Evolutionary conservation across 139 green algal species (phyloP).

Genomic region (Pleodorina starrii): DNA sequence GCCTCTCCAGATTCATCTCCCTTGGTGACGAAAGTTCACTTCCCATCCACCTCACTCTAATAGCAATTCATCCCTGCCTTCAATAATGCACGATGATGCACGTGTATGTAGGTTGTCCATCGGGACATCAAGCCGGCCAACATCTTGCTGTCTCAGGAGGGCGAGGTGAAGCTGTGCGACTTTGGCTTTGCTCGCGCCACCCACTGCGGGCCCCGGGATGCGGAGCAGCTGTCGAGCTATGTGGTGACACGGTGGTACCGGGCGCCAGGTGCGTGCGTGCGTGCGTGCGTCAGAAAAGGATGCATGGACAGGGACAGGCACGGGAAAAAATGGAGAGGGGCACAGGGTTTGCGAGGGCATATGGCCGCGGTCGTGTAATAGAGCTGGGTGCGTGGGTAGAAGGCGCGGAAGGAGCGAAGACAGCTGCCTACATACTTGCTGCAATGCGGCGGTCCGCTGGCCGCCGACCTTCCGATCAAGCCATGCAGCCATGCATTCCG

Average conservation of each 20-base stretch:
- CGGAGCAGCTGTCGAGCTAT: conserved; percentile 4
- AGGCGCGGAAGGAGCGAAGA: too few species aligned
- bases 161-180: conserved; percentile 83
- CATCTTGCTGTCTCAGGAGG: conserved; percentile 70
- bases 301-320: too few species aligned
- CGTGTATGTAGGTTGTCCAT: conserved; percentile 69
- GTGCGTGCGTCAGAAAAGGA: too few species aligned
- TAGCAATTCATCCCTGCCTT: background rate
- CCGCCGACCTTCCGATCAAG: too few species aligned
- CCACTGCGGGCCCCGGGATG: conserved; percentile 66
- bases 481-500: too few species aligned
- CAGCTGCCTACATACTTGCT: too few species aligned
- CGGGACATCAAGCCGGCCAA: conserved; percentile 88
- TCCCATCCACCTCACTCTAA: background rate
- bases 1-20: background rate
- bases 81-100: too few species aligned
- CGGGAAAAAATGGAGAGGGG: too few species aligned
- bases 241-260: conserved; percentile 80
- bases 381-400: too few species aligned
- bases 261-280: conserved; percentile 39
- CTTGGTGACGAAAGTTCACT: background rate
- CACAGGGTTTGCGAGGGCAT: background rate
- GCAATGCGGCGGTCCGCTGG: too few species aligned
- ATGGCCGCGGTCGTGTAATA: background rate
- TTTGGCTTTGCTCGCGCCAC: conserved; percentile 82